A percentile compares a stretch with the other conserved stretches of the same genome.
Conservation (phyloP, 805 yeast genomes). For the Komagataella phaffii region DNA sequence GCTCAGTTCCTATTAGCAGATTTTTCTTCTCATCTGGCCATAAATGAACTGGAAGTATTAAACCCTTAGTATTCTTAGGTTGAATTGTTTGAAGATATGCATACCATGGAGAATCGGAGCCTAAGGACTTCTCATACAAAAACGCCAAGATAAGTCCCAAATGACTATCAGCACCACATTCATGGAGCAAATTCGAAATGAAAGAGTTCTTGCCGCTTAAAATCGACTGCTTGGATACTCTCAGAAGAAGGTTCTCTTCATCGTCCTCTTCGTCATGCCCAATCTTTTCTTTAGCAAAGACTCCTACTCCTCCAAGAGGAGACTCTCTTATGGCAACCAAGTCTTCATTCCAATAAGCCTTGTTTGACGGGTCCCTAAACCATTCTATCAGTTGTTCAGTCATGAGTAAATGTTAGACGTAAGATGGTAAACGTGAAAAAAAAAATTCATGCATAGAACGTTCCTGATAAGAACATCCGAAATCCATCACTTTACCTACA, state of each 20-base stretch:
- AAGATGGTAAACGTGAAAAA: not conserved
- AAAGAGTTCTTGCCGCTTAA: conserved; percentile 45
- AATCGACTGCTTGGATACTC: conserved; percentile 49
- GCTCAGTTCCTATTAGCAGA: conserved; percentile 46
- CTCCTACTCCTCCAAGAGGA: conserved; percentile 56
- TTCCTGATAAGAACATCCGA: not conserved
- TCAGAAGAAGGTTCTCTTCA: conserved; percentile 23
- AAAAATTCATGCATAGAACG: not conserved
- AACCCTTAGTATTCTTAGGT: conserved; percentile 15
- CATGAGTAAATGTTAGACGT: not conserved
- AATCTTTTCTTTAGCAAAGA: conserved; percentile 38
- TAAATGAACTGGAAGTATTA: conserved; percentile 44
- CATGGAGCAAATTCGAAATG: conserved; percentile 55
- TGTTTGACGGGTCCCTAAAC: conserved; percentile 30
- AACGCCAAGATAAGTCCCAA: conserved; percentile 54
- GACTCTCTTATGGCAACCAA: conserved; percentile 32
- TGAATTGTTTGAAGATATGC: conserved; percentile 45
- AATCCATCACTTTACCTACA: not conserved
- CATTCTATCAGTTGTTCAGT: conserved; percentile 27
- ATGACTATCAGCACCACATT: conserved; percentile 48
- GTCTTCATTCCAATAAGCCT: conserved; percentile 40
- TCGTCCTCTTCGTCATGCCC: conserved; percentile 17
- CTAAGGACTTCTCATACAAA: conserved; percentile 52
- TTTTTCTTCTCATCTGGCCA: conserved; percentile 43
- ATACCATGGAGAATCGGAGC: conserved; percentile 70